These are phyloP conservation scores for Chlamydomonas asymmetrica DNA, from an alignment of 139 green algal genomes.

Conservation along the genomic window DNA sequence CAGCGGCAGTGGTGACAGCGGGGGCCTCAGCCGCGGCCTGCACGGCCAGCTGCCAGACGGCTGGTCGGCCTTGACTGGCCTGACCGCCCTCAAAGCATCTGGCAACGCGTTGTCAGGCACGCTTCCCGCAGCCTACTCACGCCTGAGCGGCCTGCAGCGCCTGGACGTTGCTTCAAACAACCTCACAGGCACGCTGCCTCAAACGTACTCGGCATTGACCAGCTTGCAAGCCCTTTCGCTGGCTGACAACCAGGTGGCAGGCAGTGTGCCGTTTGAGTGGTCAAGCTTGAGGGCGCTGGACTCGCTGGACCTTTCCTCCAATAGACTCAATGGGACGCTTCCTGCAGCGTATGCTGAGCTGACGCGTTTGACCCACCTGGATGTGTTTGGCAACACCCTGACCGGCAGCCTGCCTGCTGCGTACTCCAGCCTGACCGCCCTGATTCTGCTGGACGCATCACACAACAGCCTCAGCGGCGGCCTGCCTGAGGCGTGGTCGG, in stretches of 20 bases:
- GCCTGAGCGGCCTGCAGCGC: not conserved
- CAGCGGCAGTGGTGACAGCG: too few relatives aligned
- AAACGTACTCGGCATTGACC: not conserved
- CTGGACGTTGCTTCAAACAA: not conserved
- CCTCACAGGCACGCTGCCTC: not conserved
- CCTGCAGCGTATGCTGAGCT: not conserved
- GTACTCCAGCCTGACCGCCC: not conserved
- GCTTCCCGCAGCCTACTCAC: not conserved
- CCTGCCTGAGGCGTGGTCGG: not conserved
- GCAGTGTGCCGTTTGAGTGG: not conserved
- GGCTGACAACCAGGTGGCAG: not conserved
- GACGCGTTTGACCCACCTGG: not conserved
- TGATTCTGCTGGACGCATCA: not conserved
- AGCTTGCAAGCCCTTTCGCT: not conserved
- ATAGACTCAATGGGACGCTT: not conserved
- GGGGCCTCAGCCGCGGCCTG: not conserved
- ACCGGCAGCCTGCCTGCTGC: not conserved
- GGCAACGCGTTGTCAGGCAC: not conserved
- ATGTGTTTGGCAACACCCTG: conserved; percentile 6
- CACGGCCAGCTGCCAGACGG: conserved; percentile 16
- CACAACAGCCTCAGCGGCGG: conserved; percentile 11
- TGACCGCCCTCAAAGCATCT: not conserved
- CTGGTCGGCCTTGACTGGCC: conserved; percentile 10
- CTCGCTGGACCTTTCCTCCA: not conserved
- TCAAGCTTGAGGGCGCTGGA: not conserved